phyloP scores from a whole-genome alignment of 345 rosid species.

The Nephelium lappaceum region DNA sequence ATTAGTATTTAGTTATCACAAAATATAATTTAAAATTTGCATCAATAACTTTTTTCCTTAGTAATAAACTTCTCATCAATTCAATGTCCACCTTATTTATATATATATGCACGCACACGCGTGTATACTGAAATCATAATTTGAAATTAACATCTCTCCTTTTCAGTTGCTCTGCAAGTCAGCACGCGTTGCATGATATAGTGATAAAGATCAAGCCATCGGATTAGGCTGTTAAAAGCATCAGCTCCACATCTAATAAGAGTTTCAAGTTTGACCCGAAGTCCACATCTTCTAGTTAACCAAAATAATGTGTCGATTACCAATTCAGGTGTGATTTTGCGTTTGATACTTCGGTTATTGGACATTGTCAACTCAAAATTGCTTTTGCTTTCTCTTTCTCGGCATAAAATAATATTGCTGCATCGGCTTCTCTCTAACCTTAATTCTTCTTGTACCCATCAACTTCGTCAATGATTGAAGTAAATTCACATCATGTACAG shows the following conservation, averaged over 20 bases:
- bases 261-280: constrained; percentile 20
- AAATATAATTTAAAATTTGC: too few species aligned
- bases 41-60: too few species aligned
- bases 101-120: too few species aligned
- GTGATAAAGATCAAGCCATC: not conserved
- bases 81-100: too few species aligned
- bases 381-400: constrained; percentile 7
- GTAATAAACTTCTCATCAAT: too few species aligned
- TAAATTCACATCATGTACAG: not conserved
- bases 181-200: not conserved
- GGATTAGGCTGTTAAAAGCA: not conserved
- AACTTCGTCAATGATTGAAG: not conserved
- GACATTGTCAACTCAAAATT: not conserved
- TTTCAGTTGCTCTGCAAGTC: not conserved
- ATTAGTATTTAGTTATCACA: too few species aligned
- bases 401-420: not conserved
- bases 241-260: not conserved
- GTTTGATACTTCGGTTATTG: not conserved
- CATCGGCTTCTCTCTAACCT: not conserved
- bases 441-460: not conserved
- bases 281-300: constrained; percentile 13
- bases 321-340: not conserved
- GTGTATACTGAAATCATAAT: too few species aligned
- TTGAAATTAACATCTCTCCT: too few species aligned
- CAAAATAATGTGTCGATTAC: not conserved